Base-by-base conservation (phyloP, 1,284 basidiomycete species). In the Melampsora americana region DNA sequence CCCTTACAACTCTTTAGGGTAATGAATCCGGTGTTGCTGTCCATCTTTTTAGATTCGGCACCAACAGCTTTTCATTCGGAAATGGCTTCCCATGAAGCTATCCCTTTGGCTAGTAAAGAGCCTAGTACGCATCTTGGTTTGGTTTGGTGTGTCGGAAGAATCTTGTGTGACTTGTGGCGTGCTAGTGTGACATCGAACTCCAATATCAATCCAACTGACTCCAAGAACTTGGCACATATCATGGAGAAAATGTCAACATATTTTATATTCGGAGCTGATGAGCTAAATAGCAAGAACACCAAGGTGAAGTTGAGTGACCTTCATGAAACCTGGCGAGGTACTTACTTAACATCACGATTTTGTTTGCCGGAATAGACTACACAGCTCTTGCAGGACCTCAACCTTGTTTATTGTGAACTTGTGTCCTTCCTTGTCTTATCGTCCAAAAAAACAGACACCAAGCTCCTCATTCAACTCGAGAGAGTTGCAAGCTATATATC, bases 41-140 rank as follows among this genome's bases (percentile, higher is more conserved):
- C 92, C 6, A 90, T 90, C 0, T 92, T 93, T 82, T 86, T 96
- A 28, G 93, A 96, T 82, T 88, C 88, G 78, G 92, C 92, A 1
- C 91, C 94, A 1, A 82, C 87, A 11, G 90, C 90, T 1, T 93
- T 95, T 83, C 87, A 88, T 9, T 89, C 89, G 1, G 81, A 82
- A 5, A 60, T 75, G 16, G 53, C 78, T 11, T 62, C 77, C 11
- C 67, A 78, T 26, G 16, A 61, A 80, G 0, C 2, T 72, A 79
- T 6, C 64, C 78, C 0, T 42, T 56, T 53, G 62, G 23, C 28
- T 23, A 56, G 53, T 28, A 56, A 56, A 56, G 53, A n/a, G 12
- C 53, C 53, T 28, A 56, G 26, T 56, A 56, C 53, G 2, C 53
- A 56, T 26, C 66, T 71, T 32, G 56, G 66, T 66, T 86, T 91